Conservation (phyloP, 2,329 filamentous ascomycete genomes). For the Trichoderma atrobrunneum region DNA sequence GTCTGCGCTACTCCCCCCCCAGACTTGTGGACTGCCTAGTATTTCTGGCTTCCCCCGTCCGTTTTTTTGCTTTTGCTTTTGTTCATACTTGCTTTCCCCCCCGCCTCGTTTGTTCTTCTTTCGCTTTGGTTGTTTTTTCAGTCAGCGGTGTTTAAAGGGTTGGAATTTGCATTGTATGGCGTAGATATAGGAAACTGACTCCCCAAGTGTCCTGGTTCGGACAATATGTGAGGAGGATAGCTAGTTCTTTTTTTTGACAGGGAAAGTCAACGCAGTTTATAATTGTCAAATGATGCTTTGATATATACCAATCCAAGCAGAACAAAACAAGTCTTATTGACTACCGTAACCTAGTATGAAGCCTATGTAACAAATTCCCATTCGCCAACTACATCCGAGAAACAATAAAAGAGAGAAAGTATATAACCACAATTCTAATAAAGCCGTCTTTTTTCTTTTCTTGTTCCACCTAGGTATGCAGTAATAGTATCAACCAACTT, state of each 20-base stretch:
- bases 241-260: not conserved
- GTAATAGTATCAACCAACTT: not conserved
- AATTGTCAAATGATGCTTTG: not conserved
- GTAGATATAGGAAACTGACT: not conserved
- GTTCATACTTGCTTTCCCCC: not conserved
- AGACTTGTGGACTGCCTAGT: no score
- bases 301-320: not conserved
- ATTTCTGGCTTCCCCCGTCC: not conserved
- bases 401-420: not conserved
- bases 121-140: not conserved
- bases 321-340: not conserved
- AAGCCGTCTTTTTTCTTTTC: not conserved
- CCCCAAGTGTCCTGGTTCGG: not conserved
- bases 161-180: slow-evolving; percentile 15
- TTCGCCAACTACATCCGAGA: not conserved
- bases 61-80: not conserved
- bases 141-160: not conserved
- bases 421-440: not conserved
- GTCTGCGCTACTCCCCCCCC: not conserved
- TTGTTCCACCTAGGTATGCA: not conserved
- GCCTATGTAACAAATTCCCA: not conserved
- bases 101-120: not conserved
- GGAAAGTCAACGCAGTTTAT: slow-evolving; percentile 2
- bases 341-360: not conserved
- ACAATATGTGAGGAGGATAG: not conserved